Percentiles rank a stretch among this genome's conserved stretches.
phyloP scores from a whole-genome alignment of 2,329 filamentous ascomycete species.

The Microsporum canis region DNA sequence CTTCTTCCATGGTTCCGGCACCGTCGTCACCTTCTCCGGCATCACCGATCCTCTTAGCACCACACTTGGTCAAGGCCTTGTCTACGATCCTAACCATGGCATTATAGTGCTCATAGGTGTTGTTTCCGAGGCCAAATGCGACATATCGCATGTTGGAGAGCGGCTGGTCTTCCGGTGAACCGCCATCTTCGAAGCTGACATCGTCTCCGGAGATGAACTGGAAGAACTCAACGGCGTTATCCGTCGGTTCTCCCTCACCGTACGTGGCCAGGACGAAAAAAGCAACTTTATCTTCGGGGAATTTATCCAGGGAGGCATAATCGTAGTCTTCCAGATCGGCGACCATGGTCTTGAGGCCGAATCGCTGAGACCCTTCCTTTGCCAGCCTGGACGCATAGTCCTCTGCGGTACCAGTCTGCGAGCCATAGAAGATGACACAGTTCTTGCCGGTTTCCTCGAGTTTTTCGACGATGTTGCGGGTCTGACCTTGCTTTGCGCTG shows the following conservation, averaged over 20 bases:
- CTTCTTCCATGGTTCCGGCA: conserved; percentile 98
- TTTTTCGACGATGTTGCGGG: conserved; percentile 86
- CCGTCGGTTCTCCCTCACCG: conserved; percentile 94
- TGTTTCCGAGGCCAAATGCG: conserved; percentile 92
- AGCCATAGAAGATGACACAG: conserved; percentile 96
- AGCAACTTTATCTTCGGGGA: conserved; percentile 80
- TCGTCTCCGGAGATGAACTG: conserved; percentile 85
- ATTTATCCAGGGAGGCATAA: conserved; percentile 79
- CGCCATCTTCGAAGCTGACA: conserved; percentile 63
- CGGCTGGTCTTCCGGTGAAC: conserved; percentile 51
- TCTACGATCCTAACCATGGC: conserved; percentile 91
- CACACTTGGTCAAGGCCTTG: conserved; percentile 66
- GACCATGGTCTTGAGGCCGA: conserved; percentile 95
- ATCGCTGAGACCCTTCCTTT: conserved; percentile 94
- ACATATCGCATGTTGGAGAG: conserved; percentile 83
- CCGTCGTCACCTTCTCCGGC: conserved; percentile 96
- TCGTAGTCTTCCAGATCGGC: conserved; percentile 97
- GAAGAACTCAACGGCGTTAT: conserved; percentile 98
- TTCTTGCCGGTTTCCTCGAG: conserved; percentile 94
- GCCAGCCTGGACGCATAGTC: conserved; percentile 93
- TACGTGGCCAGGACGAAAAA: conserved; percentile 97
- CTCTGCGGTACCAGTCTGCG: conserved; percentile 94
- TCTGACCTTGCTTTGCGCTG: conserved; percentile 66
- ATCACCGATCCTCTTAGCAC: conserved; percentile 70
- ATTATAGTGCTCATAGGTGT: conserved; percentile 99